A percentile compares a stretch with the other conserved stretches of the same genome.
phyloP scores from a whole-genome alignment of 306 rosid species.

The Pterocarpus macrocarpus region DNA sequence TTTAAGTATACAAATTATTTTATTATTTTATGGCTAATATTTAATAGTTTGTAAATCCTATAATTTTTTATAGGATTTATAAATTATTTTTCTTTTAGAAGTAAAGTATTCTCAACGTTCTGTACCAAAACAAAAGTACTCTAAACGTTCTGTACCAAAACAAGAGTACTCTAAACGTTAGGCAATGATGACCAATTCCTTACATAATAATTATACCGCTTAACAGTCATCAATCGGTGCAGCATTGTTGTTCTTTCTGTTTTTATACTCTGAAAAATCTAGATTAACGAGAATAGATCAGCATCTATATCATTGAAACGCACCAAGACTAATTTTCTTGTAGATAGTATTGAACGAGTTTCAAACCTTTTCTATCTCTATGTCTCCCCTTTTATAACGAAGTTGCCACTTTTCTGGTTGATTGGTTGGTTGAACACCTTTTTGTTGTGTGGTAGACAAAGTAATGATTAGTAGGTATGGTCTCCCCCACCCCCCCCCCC shows the following conservation, averaged over 20 bases:
- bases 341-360: slow-evolving; percentile 19
- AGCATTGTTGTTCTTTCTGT: not conserved
- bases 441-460: not conserved
- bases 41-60: not conserved
- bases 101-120: not conserved
- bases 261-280: slow-evolving; percentile 14
- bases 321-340: not conserved
- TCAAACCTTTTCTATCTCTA: slow-evolving; percentile 30
- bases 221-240: slow-evolving; percentile 29
- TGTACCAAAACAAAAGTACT: not conserved
- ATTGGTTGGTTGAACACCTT: not conserved
- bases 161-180: not conserved
- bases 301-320: not conserved
- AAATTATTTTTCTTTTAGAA: not conserved
- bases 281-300: not conserved
- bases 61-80: not conserved
- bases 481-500: too few relatives aligned
- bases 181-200: slow-evolving; percentile 28
- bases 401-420: slow-evolving; percentile 29
- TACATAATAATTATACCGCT: not conserved
- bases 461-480: not conserved
- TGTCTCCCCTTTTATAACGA: slow-evolving; percentile 32
- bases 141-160: not conserved
- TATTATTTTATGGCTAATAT: not conserved
- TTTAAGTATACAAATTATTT: not conserved